phyloP scores from a whole-genome alignment of 352 stramenopile species.

The Phytophthora brassicae region DNA sequence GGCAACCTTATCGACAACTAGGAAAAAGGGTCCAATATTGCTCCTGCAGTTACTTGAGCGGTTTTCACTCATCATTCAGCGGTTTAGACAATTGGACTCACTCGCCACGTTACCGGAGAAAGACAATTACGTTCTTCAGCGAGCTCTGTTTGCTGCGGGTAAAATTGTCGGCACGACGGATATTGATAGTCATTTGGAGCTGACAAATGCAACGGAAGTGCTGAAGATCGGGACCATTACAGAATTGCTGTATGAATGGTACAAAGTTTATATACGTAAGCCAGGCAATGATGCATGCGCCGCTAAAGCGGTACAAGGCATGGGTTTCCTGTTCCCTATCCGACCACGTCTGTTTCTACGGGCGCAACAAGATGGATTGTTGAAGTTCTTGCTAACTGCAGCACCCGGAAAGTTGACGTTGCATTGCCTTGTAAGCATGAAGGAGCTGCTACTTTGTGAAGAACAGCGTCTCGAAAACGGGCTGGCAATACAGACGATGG shows the following conservation, averaged over 20 bases:
- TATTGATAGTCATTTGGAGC: constrained; percentile 47
- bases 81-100: constrained; percentile 44
- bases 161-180: constrained; percentile 72
- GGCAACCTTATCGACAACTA: constrained; percentile 47
- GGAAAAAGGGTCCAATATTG: constrained; percentile 43
- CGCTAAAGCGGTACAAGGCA: constrained; percentile 78
- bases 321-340: constrained; percentile 79
- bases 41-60: constrained; percentile 67
- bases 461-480: constrained; percentile 69
- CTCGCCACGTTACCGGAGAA: constrained; percentile 38
- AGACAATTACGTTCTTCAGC: constrained; percentile 57
- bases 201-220: constrained; percentile 29
- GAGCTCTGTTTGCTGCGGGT: constrained; percentile 69
- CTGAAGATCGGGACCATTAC: constrained; percentile 56
- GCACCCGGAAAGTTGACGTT: constrained; percentile 50
- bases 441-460: constrained; percentile 70
- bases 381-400: constrained; percentile 49
- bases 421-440: constrained; percentile 77
- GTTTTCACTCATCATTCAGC: constrained; percentile 63
- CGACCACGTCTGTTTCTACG: constrained; percentile 68
- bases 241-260: constrained; percentile 64
- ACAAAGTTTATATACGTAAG: constrained; percentile 48
- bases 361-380: constrained; percentile 68
- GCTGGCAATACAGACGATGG: constrained; percentile 36
- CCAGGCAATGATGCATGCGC: constrained; percentile 47